phyloP scores from a whole-genome alignment of 495 filamentous ascomycete genomes.

The Penicillium argentinense region DNA sequence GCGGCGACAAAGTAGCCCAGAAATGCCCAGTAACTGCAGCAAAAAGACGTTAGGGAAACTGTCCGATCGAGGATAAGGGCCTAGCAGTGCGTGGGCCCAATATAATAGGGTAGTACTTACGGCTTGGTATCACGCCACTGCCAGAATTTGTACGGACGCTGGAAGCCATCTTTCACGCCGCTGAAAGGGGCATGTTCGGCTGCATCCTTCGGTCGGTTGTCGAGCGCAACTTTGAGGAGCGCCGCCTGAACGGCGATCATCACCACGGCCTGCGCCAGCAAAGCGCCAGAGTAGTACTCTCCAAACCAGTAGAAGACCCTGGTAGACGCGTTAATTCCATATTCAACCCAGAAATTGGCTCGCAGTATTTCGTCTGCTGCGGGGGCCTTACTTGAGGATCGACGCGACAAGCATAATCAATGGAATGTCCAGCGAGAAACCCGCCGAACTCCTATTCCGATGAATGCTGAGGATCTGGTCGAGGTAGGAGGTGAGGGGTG shows the following conservation, averaged over 20 bases:
- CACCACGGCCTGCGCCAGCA: conserved; percentile 81
- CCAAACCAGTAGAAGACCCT: conserved; percentile 96
- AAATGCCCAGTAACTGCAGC: conserved; percentile 81
- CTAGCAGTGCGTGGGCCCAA: no score
- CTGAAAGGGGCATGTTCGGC: conserved; percentile 48
- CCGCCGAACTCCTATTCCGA: conserved; percentile 73
- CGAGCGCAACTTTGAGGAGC: conserved; percentile 86
- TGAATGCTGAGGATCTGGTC: conserved; percentile 94
- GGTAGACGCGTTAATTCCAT: no score
- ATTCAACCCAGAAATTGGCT: neutral
- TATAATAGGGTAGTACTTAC: conserved; percentile 51
- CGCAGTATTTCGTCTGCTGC: neutral
- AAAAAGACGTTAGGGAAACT: conserved; percentile 5
- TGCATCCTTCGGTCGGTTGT: conserved; percentile 72
- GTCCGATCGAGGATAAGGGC: no score
- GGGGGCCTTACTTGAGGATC: conserved; percentile 69
- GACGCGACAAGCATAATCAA: conserved; percentile 97
- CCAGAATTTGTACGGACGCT: conserved; percentile 90
- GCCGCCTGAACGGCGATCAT: conserved; percentile 83
- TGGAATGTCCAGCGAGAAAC: conserved; percentile 89
- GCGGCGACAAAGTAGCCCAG: conserved; percentile 66
- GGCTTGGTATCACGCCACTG: conserved; percentile 83
- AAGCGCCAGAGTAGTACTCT: conserved; percentile 73
- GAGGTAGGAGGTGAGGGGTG: conserved; percentile 81
- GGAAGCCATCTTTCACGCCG: conserved; percentile 23